Conservation (phyloP, 768 basidiomycete species). For the Mycena pura region DNA sequence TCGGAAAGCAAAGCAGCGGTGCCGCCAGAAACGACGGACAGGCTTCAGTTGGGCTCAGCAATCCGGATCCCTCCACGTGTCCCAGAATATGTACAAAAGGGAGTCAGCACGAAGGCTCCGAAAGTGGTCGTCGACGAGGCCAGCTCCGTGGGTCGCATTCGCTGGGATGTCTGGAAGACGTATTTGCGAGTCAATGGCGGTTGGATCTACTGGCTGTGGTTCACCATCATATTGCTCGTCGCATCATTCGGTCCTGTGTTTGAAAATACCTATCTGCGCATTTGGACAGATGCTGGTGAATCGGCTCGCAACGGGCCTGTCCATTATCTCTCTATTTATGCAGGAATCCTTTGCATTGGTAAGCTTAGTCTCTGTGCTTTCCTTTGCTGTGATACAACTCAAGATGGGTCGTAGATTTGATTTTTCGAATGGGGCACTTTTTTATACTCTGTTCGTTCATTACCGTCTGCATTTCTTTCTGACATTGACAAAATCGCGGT, state of each 20-base stretch:
- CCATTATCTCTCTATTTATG: constrained; percentile 79
- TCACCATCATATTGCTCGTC: constrained; percentile 54
- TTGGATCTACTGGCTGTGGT: constrained; percentile 56
- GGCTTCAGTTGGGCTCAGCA: no score
- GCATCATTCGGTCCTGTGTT: constrained; percentile 68
- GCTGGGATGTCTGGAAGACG: constrained; percentile 66
- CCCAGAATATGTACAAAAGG: constrained; percentile 28
- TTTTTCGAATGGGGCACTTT: constrained; percentile 51
- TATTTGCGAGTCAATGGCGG: constrained; percentile 58
- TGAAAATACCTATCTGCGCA: constrained; percentile 77
- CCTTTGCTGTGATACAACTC: neutral
- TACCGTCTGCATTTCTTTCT: neutral
- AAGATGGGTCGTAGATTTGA: constrained; percentile 1
- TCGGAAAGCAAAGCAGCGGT: neutral
- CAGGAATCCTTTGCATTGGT: constrained; percentile 51
- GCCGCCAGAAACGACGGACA: neutral
- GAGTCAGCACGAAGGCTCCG: constrained; percentile 64
- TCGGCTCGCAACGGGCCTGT: constrained; percentile 44
- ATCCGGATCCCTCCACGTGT: neutral
- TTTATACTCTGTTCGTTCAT: constrained; percentile 70
- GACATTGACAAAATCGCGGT: constrained; percentile 14
- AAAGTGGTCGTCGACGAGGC: constrained; percentile 87
- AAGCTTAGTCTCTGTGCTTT: no score
- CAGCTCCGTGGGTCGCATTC: constrained; percentile 73
- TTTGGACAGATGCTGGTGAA: constrained; percentile 63